These are phyloP conservation scores for Neophaeococcomyces aloes DNA, from an alignment of 2,329 filamentous ascomycete species.

Conservation along the genomic window DNA sequence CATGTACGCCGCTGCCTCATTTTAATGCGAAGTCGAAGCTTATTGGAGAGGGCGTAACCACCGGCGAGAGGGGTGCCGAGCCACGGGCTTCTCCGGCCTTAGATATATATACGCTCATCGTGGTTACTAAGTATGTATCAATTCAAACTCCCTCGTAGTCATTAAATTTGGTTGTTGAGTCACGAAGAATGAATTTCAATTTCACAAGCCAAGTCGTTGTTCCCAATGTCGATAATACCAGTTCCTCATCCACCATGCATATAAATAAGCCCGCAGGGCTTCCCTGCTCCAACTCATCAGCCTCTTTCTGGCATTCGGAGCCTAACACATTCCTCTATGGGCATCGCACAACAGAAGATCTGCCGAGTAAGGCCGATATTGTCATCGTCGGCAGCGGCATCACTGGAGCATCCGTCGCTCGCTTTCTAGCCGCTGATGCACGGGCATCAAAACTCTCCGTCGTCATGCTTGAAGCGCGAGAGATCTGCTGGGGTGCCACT, in stretches of 20 bases:
- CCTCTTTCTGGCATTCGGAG: constrained; percentile 7
- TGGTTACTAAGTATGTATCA: no score
- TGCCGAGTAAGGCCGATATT: constrained; percentile 25
- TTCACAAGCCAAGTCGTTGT: no score
- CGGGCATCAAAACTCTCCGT: constrained; percentile 21
- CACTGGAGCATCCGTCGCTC: constrained; percentile 28
- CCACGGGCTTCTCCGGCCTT: no score
- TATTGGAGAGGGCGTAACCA: no score
- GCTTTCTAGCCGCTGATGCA: constrained; percentile 21
- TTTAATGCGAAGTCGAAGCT: no score
- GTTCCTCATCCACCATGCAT: no score
- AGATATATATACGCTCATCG: no score
- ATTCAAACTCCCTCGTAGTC: neutral
- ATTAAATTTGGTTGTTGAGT: neutral
- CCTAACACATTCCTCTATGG: constrained; percentile 6
- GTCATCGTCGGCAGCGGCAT: constrained; percentile 33
- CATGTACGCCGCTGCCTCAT: neutral
- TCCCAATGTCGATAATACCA: no score
- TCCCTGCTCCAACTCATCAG: neutral
- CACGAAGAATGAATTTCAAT: neutral
- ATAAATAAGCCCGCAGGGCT: neutral
- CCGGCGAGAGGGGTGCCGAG: no score
- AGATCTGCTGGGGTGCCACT: constrained; percentile 1
- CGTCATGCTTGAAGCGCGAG: constrained; percentile 33
- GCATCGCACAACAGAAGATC: constrained; percentile 7